Percentiles rank a stretch among this genome's conserved stretches.
These are phyloP conservation scores for Neonectria ditissima DNA, from an alignment of 2,329 filamentous ascomycete species.

Conservation along the genomic window DNA sequence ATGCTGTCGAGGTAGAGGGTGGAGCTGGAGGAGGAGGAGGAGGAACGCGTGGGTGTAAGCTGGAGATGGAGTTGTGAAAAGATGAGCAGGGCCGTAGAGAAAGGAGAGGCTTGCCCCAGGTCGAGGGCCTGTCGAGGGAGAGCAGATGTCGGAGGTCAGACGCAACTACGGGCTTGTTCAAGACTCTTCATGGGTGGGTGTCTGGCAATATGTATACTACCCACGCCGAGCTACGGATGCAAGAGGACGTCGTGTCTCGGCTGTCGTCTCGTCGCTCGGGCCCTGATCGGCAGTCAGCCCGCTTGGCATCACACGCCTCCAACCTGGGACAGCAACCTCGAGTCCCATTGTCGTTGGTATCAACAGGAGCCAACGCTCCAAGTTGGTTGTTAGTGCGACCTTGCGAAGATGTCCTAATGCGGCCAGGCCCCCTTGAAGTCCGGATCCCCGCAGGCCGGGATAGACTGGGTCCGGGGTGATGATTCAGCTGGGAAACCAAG, in stretches of 20 bases:
- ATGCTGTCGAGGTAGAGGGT: constrained; percentile 22
- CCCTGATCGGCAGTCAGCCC: background rate
- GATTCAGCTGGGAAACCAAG: background rate
- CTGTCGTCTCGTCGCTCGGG: background rate
- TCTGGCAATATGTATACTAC: background rate
- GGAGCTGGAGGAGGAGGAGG: too few relatives aligned
- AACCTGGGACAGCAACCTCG: too few relatives aligned
- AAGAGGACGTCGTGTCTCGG: background rate
- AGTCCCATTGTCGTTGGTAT: background rate
- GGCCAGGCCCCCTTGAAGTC: background rate
- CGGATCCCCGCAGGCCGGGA: background rate
- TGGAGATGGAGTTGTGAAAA: background rate
- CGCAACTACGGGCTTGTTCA: background rate
- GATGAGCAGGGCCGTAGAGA: too few relatives aligned
- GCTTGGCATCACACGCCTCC: too few relatives aligned
- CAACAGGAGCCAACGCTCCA: background rate
- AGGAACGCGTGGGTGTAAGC: too few relatives aligned
- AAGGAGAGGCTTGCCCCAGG: background rate
- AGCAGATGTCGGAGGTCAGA: background rate
- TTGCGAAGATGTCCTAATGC: background rate
- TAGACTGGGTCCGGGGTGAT: background rate
- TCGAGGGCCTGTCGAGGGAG: background rate
- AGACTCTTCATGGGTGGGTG: background rate
- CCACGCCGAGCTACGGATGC: background rate
- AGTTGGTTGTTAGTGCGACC: background rate